These are phyloP conservation scores for Penicillium maclennaniae DNA, from an alignment of 495 filamentous ascomycete genomes.

Conservation along the genomic window DNA sequence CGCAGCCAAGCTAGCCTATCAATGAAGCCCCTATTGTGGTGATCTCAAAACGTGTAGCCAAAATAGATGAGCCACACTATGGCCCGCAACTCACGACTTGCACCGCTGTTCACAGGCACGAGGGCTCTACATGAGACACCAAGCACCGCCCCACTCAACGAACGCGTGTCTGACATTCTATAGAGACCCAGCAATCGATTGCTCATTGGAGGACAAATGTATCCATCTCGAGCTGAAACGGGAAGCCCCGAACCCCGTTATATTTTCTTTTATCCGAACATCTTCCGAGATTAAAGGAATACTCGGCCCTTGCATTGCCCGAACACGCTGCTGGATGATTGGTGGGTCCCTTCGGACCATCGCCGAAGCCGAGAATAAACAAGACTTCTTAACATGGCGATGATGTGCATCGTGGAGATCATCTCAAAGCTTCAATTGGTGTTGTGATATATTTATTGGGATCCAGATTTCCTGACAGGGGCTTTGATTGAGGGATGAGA, in stretches of 20 bases:
- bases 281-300: slow-evolving; percentile 2
- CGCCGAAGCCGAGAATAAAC: not conserved
- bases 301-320: not conserved
- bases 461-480: not conserved
- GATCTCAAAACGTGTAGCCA: too few relatives aligned
- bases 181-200: not conserved
- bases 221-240: not conserved
- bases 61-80: too few relatives aligned
- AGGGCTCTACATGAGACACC: slow-evolving; percentile 6
- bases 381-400: slow-evolving; percentile 1
- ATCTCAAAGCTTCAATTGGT: slow-evolving; percentile 1
- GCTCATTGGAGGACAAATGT: not conserved
- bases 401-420: slow-evolving; percentile 6
- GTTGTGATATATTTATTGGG: not conserved
- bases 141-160: slow-evolving; percentile 4
- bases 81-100: not conserved
- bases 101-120: not conserved
- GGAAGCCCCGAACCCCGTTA: not conserved
- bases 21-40: too few relatives aligned
- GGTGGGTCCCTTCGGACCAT: not conserved
- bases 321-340: not conserved
- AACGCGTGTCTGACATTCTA: not conserved
- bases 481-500: not conserved
- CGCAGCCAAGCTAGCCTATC: too few relatives aligned
- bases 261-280: not conserved